phyloP scores from a whole-genome alignment of 352 stramenopile species.

The Globisporangium takayamanum region DNA sequence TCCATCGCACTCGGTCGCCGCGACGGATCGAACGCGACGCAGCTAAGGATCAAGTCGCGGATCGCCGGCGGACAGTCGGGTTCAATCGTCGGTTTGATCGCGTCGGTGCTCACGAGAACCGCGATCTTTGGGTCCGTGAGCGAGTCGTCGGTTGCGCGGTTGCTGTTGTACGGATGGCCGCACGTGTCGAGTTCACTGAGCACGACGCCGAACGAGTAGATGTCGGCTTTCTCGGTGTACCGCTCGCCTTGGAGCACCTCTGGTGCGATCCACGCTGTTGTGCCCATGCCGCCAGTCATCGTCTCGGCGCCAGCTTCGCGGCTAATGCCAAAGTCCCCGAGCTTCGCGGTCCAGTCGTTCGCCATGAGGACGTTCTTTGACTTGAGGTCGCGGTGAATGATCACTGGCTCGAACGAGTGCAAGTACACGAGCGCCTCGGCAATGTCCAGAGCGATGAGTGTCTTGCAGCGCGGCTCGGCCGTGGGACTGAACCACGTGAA shows the following conservation, averaged over 20 bases:
- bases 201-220: slow-evolving; percentile 34
- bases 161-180: slow-evolving; percentile 73
- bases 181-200: slow-evolving; percentile 33
- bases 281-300: slow-evolving; percentile 29
- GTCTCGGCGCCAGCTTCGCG: slow-evolving; percentile 24
- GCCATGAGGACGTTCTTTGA: slow-evolving; percentile 39
- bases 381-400: slow-evolving; percentile 52
- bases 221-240: slow-evolving; percentile 24
- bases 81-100: slow-evolving; percentile 39
- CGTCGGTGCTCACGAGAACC: slow-evolving; percentile 35
- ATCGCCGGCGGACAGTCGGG: slow-evolving; percentile 43
- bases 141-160: slow-evolving; percentile 67
- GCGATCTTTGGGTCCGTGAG: slow-evolving; percentile 71
- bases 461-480: slow-evolving; percentile 23
- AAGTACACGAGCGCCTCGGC: slow-evolving; percentile 42
- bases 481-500: slow-evolving; percentile 4
- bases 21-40: slow-evolving; percentile 36
- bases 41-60: slow-evolving; percentile 36
- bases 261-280: slow-evolving; percentile 31
- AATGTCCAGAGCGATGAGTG: slow-evolving; percentile 35
- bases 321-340: slow-evolving; percentile 54
- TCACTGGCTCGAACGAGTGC: slow-evolving; percentile 39
- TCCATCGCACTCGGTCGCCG: slow-evolving; percentile 50
- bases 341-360: slow-evolving; percentile 30
- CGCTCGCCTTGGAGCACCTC: slow-evolving; percentile 26